Evolutionary conservation across 139 green algal genomes (phyloP).

Genomic region (Deuterostichococcus epilithicus): DNA sequence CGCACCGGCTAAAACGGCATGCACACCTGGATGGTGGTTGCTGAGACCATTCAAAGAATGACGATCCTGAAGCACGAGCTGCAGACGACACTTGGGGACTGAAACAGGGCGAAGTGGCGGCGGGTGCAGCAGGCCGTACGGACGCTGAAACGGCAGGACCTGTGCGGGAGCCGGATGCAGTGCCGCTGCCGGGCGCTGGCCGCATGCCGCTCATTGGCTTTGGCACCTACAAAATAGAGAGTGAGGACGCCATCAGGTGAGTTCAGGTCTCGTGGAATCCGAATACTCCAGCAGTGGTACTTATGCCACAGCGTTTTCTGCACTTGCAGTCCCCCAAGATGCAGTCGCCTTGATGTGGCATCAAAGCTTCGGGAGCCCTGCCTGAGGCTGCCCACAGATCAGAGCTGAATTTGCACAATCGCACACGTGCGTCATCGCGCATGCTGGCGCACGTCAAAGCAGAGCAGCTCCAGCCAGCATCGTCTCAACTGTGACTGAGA

Average conservation of each 20-base stretch:
- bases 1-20: too few relatives aligned
- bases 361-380: neutral
- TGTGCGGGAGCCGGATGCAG: conserved; percentile 25
- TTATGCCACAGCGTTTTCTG: neutral
- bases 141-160: neutral
- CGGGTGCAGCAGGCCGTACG: neutral
- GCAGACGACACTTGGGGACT: too few relatives aligned
- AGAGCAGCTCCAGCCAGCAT: neutral
- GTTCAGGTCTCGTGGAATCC: neutral
- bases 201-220: conserved; percentile 67
- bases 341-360: too few relatives aligned
- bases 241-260: conserved; percentile 45
- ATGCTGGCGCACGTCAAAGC: too few relatives aligned
- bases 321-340: too few relatives aligned
- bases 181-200: conserved; percentile 44
- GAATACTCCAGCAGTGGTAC: neutral
- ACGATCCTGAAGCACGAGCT: too few relatives aligned
- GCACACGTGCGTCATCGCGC: too few relatives aligned
- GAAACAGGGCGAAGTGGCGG: neutral
- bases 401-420: neutral
- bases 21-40: too few relatives aligned
- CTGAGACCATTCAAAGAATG: too few relatives aligned
- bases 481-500: neutral
- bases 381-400: neutral
- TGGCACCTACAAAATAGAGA: conserved; percentile 58